A percentile compares a stretch with the other conserved stretches of the same genome.
Evolutionary conservation across 1,139 yeast genomes (phyloP).

Genomic region (Groenewaldozyma sp.): DNA sequence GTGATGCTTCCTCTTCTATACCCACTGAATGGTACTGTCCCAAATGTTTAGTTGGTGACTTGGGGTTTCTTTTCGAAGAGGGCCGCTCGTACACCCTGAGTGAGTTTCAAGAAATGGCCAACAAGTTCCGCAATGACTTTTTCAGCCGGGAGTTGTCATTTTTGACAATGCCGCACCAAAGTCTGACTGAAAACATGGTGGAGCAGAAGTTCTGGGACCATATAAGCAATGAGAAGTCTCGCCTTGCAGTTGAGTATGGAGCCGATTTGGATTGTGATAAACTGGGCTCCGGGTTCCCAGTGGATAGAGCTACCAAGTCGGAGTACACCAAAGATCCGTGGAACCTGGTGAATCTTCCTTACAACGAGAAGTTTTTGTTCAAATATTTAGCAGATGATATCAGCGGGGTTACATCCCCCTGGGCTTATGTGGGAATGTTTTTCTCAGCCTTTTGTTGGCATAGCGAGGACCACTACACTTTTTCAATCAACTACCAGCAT

Average conservation of each 20-base stretch:
- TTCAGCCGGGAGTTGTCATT: constrained; percentile 42
- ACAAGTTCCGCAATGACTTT: constrained; percentile 36
- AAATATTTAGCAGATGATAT: constrained; percentile 37
- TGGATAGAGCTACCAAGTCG: constrained; percentile 23
- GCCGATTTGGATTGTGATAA: constrained; percentile 36
- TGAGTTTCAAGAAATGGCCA: constrained; percentile 54
- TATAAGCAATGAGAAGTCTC: constrained; percentile 31
- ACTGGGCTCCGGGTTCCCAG: constrained; percentile 46
- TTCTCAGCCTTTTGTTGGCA: constrained; percentile 68
- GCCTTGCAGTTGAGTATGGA: constrained; percentile 44
- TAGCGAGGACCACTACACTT: constrained; percentile 67
- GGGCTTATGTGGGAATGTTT: constrained; percentile 54
- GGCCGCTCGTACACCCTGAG: constrained; percentile 49
- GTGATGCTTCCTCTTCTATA: constrained; percentile 27
- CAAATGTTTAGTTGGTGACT: constrained; percentile 73
- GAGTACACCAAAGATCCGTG: constrained; percentile 45
- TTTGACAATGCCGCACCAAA: constrained; percentile 12
- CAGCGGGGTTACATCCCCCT: constrained; percentile 38
- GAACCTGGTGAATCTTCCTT: constrained; percentile 62
- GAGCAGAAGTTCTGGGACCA: constrained; percentile 33
- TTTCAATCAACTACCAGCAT: constrained; percentile 57
- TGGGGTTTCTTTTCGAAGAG: constrained; percentile 84
- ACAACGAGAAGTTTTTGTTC: constrained; percentile 45
- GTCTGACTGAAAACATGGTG: constrained; percentile 17
- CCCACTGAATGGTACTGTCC: constrained; percentile 72